phyloP scores from a whole-genome alignment of 169 alveolate genomes.

The Cytauxzoon felis region DNA sequence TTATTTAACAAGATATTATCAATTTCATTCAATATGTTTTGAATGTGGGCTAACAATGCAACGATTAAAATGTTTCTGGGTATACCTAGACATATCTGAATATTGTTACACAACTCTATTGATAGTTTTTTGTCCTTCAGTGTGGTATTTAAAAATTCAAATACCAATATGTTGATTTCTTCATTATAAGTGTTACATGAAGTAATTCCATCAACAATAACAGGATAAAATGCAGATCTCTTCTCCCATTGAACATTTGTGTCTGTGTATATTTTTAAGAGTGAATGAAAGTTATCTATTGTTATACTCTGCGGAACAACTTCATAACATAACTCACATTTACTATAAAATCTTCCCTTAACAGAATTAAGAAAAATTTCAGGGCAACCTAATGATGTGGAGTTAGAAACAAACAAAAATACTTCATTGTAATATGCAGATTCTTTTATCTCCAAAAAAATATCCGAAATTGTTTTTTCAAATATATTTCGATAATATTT shows the following conservation, averaged over 20 bases:
- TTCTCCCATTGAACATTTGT: conserved; percentile 2
- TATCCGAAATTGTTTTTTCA: no score
- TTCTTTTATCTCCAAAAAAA: no score
- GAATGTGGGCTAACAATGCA: background rate
- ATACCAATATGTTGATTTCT: background rate
- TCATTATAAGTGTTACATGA: no score
- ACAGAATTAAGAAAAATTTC: conserved; percentile 8
- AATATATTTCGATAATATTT: no score
- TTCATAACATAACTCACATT: background rate
- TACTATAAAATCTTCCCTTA: conserved; percentile 8
- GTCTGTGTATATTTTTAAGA: conserved; percentile 11
- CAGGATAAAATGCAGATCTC: conserved; percentile 7
- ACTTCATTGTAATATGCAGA: no score
- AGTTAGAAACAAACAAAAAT: conserved; percentile 19
- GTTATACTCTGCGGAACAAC: background rate
- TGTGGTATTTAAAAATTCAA: background rate
- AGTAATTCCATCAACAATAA: no score
- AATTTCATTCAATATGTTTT: background rate
- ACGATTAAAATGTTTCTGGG: background rate
- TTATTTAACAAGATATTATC: background rate
- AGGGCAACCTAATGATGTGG: conserved; percentile 19
- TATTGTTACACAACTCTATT: background rate
- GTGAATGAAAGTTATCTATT: conserved; percentile 10
- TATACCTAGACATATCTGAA: background rate
- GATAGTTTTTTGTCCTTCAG: background rate